A percentile compares a stretch with the other conserved stretches of the same genome.
Evolutionary conservation across 75 land plant genomes (phyloP).

Genomic region (Azolla pinnata): DNA sequence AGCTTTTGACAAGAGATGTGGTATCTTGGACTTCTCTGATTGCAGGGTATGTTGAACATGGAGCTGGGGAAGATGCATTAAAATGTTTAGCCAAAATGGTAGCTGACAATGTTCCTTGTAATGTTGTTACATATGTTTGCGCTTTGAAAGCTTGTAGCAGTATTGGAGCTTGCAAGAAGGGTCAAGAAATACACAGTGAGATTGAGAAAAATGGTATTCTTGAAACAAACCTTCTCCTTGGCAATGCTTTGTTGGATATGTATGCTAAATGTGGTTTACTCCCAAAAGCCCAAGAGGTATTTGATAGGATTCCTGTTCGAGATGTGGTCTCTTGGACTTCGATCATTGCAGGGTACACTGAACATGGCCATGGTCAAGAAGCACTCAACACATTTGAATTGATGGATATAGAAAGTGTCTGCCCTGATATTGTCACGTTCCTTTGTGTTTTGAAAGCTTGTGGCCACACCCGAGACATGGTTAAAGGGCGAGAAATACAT

Average conservation of each 20-base stretch:
- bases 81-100: no score
- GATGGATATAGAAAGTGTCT: conserved; percentile 24
- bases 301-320: conserved; percentile 14
- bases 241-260: conserved; percentile 57
- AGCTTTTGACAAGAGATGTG: no score
- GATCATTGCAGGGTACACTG: conserved; percentile 38
- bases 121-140: no score
- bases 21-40: no score
- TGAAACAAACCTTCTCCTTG: conserved; percentile 22
- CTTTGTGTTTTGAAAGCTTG: conserved; percentile 45
- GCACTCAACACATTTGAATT: conserved; percentile 31
- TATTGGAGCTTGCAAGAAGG: not conserved
- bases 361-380: conserved; percentile 25
- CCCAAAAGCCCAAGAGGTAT: conserved; percentile 28
- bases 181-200: not conserved
- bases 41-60: no score
- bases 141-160: not conserved
- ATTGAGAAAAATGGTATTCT: not conserved
- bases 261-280: conserved; percentile 41
- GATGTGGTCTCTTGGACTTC: conserved; percentile 51
- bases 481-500: conserved; percentile 52
- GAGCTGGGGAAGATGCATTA: no score
- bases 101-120: no score
- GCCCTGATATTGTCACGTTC: conserved; percentile 51
- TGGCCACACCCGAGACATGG: conserved; percentile 33